A percentile compares a stretch with the other conserved stretches of the same genome.
Conservation (phyloP, 257 asterid genomes). For the Solanum sitiens region DNA sequence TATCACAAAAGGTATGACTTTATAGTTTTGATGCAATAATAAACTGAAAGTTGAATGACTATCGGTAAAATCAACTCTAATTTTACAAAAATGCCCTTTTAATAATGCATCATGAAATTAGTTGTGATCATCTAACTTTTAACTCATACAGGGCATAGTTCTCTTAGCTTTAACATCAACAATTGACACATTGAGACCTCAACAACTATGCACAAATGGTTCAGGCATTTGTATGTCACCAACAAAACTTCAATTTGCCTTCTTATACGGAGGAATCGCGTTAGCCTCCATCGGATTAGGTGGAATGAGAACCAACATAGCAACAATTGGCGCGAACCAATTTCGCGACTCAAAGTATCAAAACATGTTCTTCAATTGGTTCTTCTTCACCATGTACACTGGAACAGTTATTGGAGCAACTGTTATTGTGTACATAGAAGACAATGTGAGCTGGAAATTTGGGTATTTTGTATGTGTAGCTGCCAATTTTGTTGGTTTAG, state of each 20-base stretch:
- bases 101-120: background rate
- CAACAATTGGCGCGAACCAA: constrained; percentile 15
- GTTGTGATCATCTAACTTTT: background rate
- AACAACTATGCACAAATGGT: background rate
- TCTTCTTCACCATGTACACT: background rate
- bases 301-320: background rate
- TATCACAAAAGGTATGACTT: background rate
- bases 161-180: background rate
- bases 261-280: constrained; percentile 1
- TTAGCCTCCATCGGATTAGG: constrained; percentile 6
- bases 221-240: background rate
- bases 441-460: constrained; percentile 11
- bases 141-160: constrained; percentile 8
- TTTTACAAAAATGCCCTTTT: background rate
- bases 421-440: constrained; percentile 9
- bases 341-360: constrained; percentile 4
- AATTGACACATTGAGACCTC: constrained; percentile 7
- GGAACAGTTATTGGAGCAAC: background rate
- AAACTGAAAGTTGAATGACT: background rate
- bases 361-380: constrained; percentile 16
- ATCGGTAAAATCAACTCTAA: background rate
- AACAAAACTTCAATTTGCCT: background rate
- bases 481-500: background rate
- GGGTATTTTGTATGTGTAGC: constrained; percentile 2
- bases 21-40: background rate